Base-by-base conservation (phyloP, 192 early-diverging fungal species). In the Podila clonocystis region DNA sequence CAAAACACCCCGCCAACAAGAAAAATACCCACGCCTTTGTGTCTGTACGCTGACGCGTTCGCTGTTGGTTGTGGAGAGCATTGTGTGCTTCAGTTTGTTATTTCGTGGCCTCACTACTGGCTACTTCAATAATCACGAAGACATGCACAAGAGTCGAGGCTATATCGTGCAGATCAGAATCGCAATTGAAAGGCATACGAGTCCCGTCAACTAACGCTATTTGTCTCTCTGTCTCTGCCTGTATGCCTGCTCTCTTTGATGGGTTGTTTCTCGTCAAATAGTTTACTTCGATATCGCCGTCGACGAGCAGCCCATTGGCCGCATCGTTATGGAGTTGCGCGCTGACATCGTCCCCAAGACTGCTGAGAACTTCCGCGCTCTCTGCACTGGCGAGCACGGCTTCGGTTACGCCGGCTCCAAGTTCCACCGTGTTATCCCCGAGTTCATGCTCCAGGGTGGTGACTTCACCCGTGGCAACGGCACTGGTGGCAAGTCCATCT, bases 281-380 rank as follows among this genome's bases (percentile, higher is more conserved):
- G 92, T 93, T 67, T 94, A 80, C 87, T 94, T 94, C 84, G 93
- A 94, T 57, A 79, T 93, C 63, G 72, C 89, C 69, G 85, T 84
- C 65, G 76, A 88, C 61, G 87, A 83, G 28, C 9, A 70, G 29
- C 73, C 78, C 58, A 11, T 73, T 50, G 85, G 88, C 33, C 82
- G 84, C 66, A 85, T 89, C 62, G 78, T 82, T 41, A 90, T 94
- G 88, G 91, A 94, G 78, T 85, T 94, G 74, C 77, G 83, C 64
- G 72, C 72, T 52, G 90, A 95, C 74, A 87, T 91, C 74, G 86
- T 86, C 66, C 93, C 93, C 82, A 90, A 87, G 84, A 91, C 89
- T 31, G 97, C 96, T 75, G 97, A 99, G 87, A 99, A 99, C 94
- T 99, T 99, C 90, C 93, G 95, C 58, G 94, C 93, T 73, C 92